Evolutionary conservation across 2,329 filamentous ascomycete species (phyloP).

Genomic region (Bipolaris bicolor): DNA sequence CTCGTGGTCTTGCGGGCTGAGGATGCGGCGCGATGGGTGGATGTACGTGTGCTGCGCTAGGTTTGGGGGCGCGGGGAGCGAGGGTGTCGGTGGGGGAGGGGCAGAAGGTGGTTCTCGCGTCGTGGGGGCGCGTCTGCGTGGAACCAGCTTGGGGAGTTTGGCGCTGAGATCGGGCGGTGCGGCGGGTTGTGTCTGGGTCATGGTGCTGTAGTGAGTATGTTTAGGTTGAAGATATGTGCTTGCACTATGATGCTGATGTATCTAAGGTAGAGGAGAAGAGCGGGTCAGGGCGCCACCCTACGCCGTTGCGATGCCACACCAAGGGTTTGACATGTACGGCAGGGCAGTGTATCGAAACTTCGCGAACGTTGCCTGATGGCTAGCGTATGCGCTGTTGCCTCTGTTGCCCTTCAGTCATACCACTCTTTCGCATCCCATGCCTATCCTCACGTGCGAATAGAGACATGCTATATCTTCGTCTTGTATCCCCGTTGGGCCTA

Average conservation of each 20-base stretch:
- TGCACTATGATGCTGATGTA: background rate
- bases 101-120: slow-evolving; percentile 33
- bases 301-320: background rate
- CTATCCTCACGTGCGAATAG: no score
- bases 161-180: slow-evolving; percentile 30
- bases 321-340: background rate
- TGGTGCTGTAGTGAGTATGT: slow-evolving; percentile 8
- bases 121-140: slow-evolving; percentile 38
- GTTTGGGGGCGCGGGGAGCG: slow-evolving; percentile 71
- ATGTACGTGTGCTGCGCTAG: slow-evolving; percentile 66
- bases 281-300: slow-evolving; percentile 3
- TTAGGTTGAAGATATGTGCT: background rate
- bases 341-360: background rate
- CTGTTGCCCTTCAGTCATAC: no score
- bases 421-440: no score
- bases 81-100: slow-evolving; percentile 77
- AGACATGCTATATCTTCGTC: no score
- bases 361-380: background rate
- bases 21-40: slow-evolving; percentile 76
- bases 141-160: slow-evolving; percentile 45
- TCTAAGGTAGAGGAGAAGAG: slow-evolving; percentile 4
- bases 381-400: background rate
- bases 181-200: slow-evolving; percentile 24
- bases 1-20: slow-evolving; percentile 80
- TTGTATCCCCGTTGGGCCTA: no score